A percentile compares a stretch with the other conserved stretches of the same genome.
These are phyloP conservation scores for Fraxinus cuspidata DNA, from an alignment of 257 asterid genomes.

Conservation along the genomic window DNA sequence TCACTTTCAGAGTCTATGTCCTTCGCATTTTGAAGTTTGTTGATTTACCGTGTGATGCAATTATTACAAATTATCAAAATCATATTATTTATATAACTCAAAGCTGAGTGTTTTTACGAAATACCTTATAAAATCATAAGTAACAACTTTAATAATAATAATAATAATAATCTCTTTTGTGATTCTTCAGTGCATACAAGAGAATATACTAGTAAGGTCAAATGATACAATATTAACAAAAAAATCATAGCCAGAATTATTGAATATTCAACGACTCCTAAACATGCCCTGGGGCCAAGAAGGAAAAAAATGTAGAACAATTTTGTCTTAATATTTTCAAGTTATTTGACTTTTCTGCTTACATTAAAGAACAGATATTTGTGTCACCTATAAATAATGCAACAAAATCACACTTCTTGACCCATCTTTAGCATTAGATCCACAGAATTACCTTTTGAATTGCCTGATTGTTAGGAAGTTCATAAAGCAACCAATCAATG, in stretches of 20 bases:
- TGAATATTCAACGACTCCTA: neutral
- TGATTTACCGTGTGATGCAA: no score
- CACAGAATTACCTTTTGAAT: neutral
- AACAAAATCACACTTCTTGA: neutral
- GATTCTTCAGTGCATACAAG: neutral
- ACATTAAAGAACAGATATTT: neutral
- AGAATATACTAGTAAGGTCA: no score
- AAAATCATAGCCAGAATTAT: neutral
- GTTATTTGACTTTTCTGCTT: neutral
- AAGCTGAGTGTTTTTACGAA: no score
- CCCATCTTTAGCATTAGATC: constrained; percentile 10
- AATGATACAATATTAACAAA: neutral
- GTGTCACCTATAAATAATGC: constrained; percentile 20
- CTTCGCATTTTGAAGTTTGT: no score
- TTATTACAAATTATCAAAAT: no score
- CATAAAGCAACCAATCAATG: constrained; percentile 16
- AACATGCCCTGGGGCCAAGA: neutral
- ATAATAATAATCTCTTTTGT: neutral
- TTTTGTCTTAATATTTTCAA: neutral
- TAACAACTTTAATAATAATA: neutral
- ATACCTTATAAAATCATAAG: no score
- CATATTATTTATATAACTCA: no score
- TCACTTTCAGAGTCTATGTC: no score
- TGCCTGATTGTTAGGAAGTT: neutral
- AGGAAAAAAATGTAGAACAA: neutral